These are phyloP conservation scores for Gillenia trifoliata DNA, from an alignment of 306 rosid species.

Conservation along the genomic window DNA sequence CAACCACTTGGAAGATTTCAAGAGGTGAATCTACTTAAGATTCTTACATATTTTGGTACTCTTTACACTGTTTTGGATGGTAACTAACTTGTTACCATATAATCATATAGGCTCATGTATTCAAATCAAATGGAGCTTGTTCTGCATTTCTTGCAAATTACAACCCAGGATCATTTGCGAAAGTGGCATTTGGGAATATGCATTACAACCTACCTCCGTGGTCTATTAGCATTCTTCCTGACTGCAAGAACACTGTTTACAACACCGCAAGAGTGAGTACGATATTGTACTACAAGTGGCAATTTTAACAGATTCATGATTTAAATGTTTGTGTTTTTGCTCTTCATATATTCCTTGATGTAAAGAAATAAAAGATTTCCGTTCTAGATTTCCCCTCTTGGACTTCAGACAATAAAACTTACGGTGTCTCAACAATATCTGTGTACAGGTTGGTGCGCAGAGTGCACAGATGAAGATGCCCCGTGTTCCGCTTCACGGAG, in stretches of 20 bases:
- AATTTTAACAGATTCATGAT: background rate
- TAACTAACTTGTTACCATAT: constrained; percentile 12
- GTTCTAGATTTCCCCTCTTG: background rate
- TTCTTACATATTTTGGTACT: constrained; percentile 6
- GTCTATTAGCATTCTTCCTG: constrained; percentile 98
- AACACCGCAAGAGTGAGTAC: constrained; percentile 98
- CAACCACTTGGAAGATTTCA: constrained; percentile 62
- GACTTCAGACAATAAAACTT: background rate
- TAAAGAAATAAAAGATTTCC: background rate
- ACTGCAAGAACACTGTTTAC: constrained; percentile 84
- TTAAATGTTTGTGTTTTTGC: background rate
- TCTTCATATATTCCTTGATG: background rate
- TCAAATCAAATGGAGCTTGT: constrained; percentile 77
- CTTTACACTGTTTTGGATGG: constrained; percentile 6
- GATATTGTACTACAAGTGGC: no score
- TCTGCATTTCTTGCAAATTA: constrained; percentile 94
- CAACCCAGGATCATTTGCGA: constrained; percentile 58
- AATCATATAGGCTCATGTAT: constrained; percentile 73
- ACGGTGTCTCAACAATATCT: constrained; percentile 2
- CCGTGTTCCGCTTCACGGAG: constrained; percentile 78
- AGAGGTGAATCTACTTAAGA: constrained; percentile 51
- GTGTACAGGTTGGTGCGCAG: constrained; percentile 73
- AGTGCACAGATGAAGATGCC: constrained; percentile 83
- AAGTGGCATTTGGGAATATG: constrained; percentile 65
- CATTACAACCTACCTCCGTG: constrained; percentile 97